Evolutionary conservation across 1,284 basidiomycete species (phyloP).

Genomic region (Cystobasidiaceae sp.): DNA sequence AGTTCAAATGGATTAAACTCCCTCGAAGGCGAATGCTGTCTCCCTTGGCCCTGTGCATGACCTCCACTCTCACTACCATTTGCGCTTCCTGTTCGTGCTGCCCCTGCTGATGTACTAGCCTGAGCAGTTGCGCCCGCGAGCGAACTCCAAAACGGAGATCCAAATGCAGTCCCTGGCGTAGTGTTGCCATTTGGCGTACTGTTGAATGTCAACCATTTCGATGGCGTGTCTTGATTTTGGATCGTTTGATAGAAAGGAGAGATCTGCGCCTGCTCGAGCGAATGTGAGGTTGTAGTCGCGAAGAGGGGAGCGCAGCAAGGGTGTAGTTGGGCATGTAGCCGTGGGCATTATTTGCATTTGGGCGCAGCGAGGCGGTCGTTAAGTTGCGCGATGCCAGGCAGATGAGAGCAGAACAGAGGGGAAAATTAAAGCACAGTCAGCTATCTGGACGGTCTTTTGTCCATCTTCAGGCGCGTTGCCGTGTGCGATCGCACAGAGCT

Average conservation of each 20-base stretch:
- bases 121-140: neutral
- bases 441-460: no score
- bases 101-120: neutral
- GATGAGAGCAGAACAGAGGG: no score
- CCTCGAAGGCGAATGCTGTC: slow-evolving; percentile 28
- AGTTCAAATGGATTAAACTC: slow-evolving; percentile 29
- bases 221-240: slow-evolving; percentile 21
- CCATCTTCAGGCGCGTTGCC: no score
- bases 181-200: slow-evolving; percentile 22
- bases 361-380: no score
- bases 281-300: neutral
- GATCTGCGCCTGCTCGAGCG: slow-evolving; percentile 15
- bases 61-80: neutral
- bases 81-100: no score
- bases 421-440: no score
- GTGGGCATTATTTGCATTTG: no score
- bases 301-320: neutral
- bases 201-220: slow-evolving; percentile 25
- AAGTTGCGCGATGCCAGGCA: no score
- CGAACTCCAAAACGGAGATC: slow-evolving; percentile 27
- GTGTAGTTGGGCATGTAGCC: no score
- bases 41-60: no score
- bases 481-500: no score
- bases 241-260: slow-evolving; percentile 18
- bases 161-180: slow-evolving; percentile 28